Evolutionary conservation across 495 filamentous ascomycete species (phyloP), one percentile per base, ranked within the genome.

Genomic region (Parmelia sp.): DNA sequence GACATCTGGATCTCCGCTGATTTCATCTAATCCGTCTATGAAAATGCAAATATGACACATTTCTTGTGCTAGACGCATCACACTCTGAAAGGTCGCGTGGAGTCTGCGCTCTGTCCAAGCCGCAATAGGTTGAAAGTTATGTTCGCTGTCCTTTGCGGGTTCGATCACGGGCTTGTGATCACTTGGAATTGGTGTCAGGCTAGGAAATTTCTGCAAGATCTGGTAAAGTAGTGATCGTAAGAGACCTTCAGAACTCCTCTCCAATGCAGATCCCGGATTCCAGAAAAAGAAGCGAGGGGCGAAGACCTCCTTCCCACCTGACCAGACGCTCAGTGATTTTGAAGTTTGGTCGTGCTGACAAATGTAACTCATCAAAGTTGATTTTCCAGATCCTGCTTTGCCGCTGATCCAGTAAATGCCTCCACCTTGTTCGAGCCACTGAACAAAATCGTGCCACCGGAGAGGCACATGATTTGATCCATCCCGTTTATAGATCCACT

Each of bases 401-500:
- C 45, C 45, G 23, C 11, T 47, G 45, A 47, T 47, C 45, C 45
- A 47, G 21, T 47, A 47, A 5, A 47, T 25, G 6, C 45, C 45
- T 0, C 7, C n/a, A 4, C 45, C 9, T 23, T 23, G 1, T 47
- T 47, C n/a, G n/a, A 47, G 45, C 45, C 45, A 47, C 10, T 47
- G 9, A 11, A 25, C 45, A 12, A 47, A 23, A 10, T 9, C 10
- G 7, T 23, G 0, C 45, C 45, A 47, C n/a, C 4, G n/a, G 25
- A 3, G n/a, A 23, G 45, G 3, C 8, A n/a, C 23, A 3, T 25
- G 3, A n/a, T 25, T n/a, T 8, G 25, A 47, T 21, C n/a, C 45
- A 25, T 25, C n/a, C 4, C 4, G 6, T 23, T 47, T n/a, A 66
- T 63, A 45, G 49, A 68, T 53, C 62, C 66, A 68, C 14, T 66